Evolutionary conservation across 352 stramenopile species (phyloP).

Genomic region (Phytophthora megakarya): DNA sequence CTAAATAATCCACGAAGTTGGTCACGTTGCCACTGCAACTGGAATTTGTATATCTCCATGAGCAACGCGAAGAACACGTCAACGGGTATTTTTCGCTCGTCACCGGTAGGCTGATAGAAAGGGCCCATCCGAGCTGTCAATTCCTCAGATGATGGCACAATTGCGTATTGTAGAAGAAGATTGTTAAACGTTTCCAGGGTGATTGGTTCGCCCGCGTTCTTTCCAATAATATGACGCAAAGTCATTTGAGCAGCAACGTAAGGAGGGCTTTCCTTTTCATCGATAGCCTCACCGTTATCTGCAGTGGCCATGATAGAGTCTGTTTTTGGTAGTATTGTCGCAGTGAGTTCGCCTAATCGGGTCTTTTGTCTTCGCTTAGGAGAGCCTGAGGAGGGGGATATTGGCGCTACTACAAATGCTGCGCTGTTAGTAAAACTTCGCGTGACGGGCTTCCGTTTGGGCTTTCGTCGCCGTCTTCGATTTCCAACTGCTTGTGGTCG

Average conservation of each 20-base stretch:
- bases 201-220: slow-evolving; percentile 44
- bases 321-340: not conserved
- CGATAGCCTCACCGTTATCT: not conserved
- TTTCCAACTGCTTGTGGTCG: slow-evolving; percentile 7
- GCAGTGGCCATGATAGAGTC: not conserved
- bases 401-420: slow-evolving; percentile 1
- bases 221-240: slow-evolving; percentile 30
- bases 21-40: slow-evolving; percentile 52
- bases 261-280: not conserved
- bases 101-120: slow-evolving; percentile 59
- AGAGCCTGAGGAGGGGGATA: slow-evolving; percentile 10
- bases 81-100: slow-evolving; percentile 58
- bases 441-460: slow-evolving; percentile 16
- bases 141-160: slow-evolving; percentile 35
- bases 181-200: slow-evolving; percentile 60
- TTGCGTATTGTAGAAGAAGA: slow-evolving; percentile 48
- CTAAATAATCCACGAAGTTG: slow-evolving; percentile 53
- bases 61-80: slow-evolving; percentile 57
- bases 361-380: slow-evolving; percentile 41
- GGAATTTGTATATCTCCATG: slow-evolving; percentile 50
- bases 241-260: slow-evolving; percentile 26
- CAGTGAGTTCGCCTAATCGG: slow-evolving; percentile 21
- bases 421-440: slow-evolving; percentile 10
- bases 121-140: slow-evolving; percentile 38
- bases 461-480: slow-evolving; percentile 19